These are phyloP conservation scores for Claviceps quebecensis DNA, from an alignment of 2,329 filamentous ascomycete species.

Conservation along the genomic window DNA sequence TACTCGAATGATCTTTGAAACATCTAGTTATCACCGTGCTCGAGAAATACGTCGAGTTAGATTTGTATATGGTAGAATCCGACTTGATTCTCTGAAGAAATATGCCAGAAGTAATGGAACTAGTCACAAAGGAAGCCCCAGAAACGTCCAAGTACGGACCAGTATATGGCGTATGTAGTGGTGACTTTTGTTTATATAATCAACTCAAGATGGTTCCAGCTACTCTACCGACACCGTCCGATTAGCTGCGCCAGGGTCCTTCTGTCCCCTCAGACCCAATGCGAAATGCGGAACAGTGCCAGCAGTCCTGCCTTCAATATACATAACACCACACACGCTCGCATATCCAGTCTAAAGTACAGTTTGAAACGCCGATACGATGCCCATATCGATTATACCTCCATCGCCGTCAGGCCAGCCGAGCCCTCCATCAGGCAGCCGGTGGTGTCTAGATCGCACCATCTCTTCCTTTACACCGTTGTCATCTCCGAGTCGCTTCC, in stretches of 20 bases:
- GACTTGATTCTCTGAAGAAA: too few species aligned
- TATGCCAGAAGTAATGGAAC: neutral
- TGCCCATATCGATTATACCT: constrained; percentile 13
- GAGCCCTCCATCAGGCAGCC: neutral
- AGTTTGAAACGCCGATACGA: constrained; percentile 19
- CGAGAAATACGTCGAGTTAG: too few species aligned
- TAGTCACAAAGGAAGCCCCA: neutral
- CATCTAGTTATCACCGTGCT: too few species aligned
- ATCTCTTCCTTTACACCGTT: too few species aligned
- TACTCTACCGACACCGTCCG: neutral
- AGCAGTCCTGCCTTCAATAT: neutral
- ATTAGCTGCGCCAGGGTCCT: neutral
- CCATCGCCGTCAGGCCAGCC: constrained; percentile 4
- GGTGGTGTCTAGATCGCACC: neutral
- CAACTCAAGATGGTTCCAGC: neutral
- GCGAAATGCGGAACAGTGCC: neutral
- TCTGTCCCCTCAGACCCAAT: neutral
- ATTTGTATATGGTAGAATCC: too few species aligned
- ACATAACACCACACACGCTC: neutral
- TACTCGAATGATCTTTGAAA: too few species aligned
- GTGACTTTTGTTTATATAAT: neutral
- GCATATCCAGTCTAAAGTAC: constrained; percentile 15
- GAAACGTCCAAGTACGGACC: neutral
- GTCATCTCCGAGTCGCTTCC: neutral
- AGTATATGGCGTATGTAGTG: neutral